Conservation (phyloP, 2,329 filamentous ascomycete species). For the Cladophialophora bantiana region DNA sequence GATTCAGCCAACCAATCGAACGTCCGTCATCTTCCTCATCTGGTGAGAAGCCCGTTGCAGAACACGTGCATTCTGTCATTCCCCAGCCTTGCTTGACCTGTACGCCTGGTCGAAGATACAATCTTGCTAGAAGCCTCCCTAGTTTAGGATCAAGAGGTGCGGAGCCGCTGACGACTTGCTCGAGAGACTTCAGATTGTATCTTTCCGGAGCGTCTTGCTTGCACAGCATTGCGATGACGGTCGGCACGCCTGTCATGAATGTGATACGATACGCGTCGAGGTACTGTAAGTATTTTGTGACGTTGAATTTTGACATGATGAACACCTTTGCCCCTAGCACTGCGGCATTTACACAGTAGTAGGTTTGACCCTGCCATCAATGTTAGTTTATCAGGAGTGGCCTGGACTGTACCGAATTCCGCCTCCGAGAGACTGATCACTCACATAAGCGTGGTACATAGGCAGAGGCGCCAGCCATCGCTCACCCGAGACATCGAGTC, state of each 20-base stretch:
- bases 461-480: slow-evolving; percentile 21
- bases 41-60: slow-evolving; percentile 16
- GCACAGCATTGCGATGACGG: slow-evolving; percentile 12
- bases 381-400: background rate
- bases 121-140: slow-evolving; percentile 5
- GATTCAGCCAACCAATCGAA: slow-evolving; percentile 24
- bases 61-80: slow-evolving; percentile 37
- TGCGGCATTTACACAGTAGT: slow-evolving; percentile 17
- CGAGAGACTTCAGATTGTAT: slow-evolving; percentile 19
- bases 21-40: slow-evolving; percentile 23
- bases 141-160: slow-evolving; percentile 18
- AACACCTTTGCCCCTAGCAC: slow-evolving; percentile 15
- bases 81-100: slow-evolving; percentile 35
- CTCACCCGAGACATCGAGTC: slow-evolving; percentile 13
- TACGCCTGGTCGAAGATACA: slow-evolving; percentile 18
- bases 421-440: background rate
- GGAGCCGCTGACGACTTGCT: slow-evolving; percentile 15
- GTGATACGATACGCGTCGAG: slow-evolving; percentile 19
- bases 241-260: slow-evolving; percentile 22
- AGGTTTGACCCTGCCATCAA: slow-evolving; percentile 20
- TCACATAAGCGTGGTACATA: slow-evolving; percentile 25
- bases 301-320: slow-evolving; percentile 21
- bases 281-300: slow-evolving; percentile 15
- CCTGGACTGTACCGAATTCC: background rate
- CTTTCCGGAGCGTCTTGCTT: slow-evolving; percentile 14